Conservation (phyloP, 2,329 filamentous ascomycete species). For the Calonectria pseudoturangicola region DNA sequence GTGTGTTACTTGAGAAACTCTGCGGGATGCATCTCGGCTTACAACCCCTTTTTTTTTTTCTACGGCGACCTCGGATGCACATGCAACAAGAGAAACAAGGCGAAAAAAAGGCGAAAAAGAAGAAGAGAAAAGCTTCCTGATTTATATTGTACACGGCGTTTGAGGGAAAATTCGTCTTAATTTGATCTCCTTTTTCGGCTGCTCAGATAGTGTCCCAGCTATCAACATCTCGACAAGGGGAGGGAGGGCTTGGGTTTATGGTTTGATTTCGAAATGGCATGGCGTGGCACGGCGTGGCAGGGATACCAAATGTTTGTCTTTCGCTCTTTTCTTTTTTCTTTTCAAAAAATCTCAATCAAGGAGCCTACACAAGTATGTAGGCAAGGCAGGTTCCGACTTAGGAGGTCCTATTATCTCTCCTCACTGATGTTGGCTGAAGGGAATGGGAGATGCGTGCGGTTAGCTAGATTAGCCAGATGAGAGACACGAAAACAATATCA, state of each 20-base stretch:
- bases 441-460: not conserved
- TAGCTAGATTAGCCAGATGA: slow-evolving; percentile 25
- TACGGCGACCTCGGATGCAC: slow-evolving; percentile 18
- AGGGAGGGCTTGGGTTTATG: slow-evolving; percentile 1
- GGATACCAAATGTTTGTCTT: slow-evolving; percentile 28
- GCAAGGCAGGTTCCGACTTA: not conserved
- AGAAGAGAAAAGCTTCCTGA: not conserved
- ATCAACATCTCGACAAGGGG: not conserved
- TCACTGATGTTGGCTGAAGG: slow-evolving; percentile 14
- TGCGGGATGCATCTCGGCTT: slow-evolving; percentile 1
- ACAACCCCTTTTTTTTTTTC: not conserved
- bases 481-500: slow-evolving; percentile 21
- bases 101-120: too few species aligned
- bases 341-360: not conserved
- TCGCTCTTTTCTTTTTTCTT: not conserved
- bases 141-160: slow-evolving; percentile 34
- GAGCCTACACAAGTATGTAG: not conserved
- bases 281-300: slow-evolving; percentile 14
- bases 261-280: slow-evolving; percentile 20
- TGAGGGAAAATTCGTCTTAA: not conserved
- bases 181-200: not conserved
- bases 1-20: not conserved
- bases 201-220: not conserved
- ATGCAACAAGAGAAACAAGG: not conserved
- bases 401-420: not conserved